Conservation (phyloP, 2,329 filamentous ascomycete genomes). For the Colletotrichum sp. region DNA sequence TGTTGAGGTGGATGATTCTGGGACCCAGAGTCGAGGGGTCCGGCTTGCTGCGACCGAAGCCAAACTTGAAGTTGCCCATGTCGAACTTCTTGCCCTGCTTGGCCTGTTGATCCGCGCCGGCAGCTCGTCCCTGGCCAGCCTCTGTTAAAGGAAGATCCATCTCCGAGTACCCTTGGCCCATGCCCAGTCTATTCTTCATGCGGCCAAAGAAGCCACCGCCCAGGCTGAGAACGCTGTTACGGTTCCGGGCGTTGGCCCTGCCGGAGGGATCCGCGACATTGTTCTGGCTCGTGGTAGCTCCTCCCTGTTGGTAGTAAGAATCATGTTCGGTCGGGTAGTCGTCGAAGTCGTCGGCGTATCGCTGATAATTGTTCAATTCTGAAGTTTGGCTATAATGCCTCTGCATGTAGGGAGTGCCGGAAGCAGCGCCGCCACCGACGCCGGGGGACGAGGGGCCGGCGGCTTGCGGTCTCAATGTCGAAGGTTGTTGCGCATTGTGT, state of each 20-base stretch:
- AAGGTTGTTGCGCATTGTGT: conserved; percentile 46
- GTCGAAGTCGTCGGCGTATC: conserved; percentile 88
- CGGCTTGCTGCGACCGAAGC: conserved; percentile 81
- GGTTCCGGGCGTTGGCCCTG: conserved; percentile 67
- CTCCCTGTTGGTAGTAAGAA: conserved; percentile 81
- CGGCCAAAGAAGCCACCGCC: conserved; percentile 87
- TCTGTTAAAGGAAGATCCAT: conserved; percentile 98
- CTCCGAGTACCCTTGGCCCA: conserved; percentile 89
- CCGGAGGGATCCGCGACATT: conserved; percentile 25
- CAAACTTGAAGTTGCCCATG: conserved; percentile 86
- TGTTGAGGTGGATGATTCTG: conserved; percentile 94
- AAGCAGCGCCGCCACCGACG: conserved; percentile 26
- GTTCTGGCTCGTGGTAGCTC: conserved; percentile 5
- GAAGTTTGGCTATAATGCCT: conserved; percentile 76
- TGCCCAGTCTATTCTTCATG: conserved; percentile 89
- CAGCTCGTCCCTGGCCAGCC: conserved; percentile 52
- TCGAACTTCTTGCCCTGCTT: conserved; percentile 65
- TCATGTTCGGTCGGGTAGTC: conserved; percentile 80
- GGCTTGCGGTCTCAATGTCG: conserved; percentile 41
- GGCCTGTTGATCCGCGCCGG: conserved; percentile 44
- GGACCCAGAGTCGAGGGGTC: conserved; percentile 93
- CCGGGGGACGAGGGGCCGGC: conserved; percentile 26
- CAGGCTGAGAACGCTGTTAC: conserved; percentile 87
- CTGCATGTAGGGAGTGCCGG: conserved; percentile 45
- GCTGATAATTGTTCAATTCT: conserved; percentile 84